These are phyloP conservation scores for Mesembryanthemum crystallinum DNA, from an alignment of 148 eudicot genomes.

Conservation along the genomic window DNA sequence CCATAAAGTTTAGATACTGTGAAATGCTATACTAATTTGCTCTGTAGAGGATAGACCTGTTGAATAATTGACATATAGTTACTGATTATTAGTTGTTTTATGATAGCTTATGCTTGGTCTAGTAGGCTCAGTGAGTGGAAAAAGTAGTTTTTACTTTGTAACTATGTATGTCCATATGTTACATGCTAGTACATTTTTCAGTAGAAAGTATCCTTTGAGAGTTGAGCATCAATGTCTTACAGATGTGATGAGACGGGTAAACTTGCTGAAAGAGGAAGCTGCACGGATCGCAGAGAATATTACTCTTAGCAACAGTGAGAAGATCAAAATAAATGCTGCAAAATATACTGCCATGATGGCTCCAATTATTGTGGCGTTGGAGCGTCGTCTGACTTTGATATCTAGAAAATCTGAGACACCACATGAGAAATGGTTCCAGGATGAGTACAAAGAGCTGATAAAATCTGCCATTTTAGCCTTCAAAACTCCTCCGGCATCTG, in stretches of 20 bases:
- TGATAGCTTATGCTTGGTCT: conserved; percentile 5
- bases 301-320: conserved; percentile 83
- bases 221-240: conserved; percentile 22
- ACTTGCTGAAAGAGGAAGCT: conserved; percentile 95
- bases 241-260: conserved; percentile 93
- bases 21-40: not conserved
- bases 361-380: conserved; percentile 88
- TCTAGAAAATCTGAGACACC: conserved; percentile 88
- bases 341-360: conserved; percentile 99
- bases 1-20: not conserved
- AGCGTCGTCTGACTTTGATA: conserved; percentile 84
- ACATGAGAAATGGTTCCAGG: conserved; percentile 91
- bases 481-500: conserved; percentile 73
- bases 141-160: not conserved
- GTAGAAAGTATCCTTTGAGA: conserved; percentile 3
- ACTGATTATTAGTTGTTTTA: conserved; percentile 8
- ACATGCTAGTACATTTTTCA: conserved; percentile 9
- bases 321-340: conserved; percentile 87
- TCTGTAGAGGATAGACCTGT: conserved; percentile 9
- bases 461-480: conserved; percentile 67
- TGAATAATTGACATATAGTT: not conserved
- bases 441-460: conserved; percentile 70
- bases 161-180: not conserved
- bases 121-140: conserved; percentile 3
- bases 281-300: conserved; percentile 68